Conservation (phyloP, 73 alveolate genomes). For the Paramecium biaurelia region DNA sequence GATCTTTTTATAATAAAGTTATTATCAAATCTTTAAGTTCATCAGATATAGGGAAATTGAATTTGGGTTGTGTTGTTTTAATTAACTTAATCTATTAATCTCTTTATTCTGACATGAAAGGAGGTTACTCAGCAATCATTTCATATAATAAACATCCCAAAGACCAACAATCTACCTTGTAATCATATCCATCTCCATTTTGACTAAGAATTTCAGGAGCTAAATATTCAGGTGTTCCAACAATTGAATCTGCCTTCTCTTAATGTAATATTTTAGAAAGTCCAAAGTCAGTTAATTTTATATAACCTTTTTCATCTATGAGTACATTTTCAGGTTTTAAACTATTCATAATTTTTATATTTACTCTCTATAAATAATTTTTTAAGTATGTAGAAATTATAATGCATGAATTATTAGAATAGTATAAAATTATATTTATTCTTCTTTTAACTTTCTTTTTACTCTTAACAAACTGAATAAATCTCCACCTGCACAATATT, state of each 20-base stretch:
- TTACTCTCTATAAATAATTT: slow-evolving; percentile 84
- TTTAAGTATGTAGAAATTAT: slow-evolving; percentile 80
- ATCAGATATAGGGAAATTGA: background rate
- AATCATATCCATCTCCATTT: slow-evolving; percentile 61
- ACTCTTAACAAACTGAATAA: slow-evolving; percentile 67
- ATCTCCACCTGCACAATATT: slow-evolving; percentile 92
- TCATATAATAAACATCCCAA: slow-evolving; percentile 82
- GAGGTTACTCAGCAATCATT: slow-evolving; percentile 76
- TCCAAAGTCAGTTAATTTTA: slow-evolving; percentile 95
- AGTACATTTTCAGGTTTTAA: slow-evolving; percentile 93
- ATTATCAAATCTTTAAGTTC: background rate
- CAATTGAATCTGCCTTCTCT: slow-evolving; percentile 65
- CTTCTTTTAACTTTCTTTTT: slow-evolving; percentile 72
- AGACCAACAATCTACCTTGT: slow-evolving; percentile 81
- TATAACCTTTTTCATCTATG: slow-evolving; percentile 90
- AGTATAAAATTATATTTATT: slow-evolving; percentile 76
- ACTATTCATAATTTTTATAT: slow-evolving; percentile 50
- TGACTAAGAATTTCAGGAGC: slow-evolving; percentile 74
- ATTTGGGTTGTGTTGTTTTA: background rate
- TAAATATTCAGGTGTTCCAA: slow-evolving; percentile 84
- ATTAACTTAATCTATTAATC: background rate
- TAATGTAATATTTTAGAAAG: slow-evolving; percentile 78
- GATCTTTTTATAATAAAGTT: slow-evolving; percentile 73
- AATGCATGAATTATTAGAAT: slow-evolving; percentile 81
- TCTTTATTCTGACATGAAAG: slow-evolving; percentile 64